These are phyloP conservation scores for Auricularia sp. DNA, from an alignment of 768 basidiomycete species.

Conservation along the genomic window DNA sequence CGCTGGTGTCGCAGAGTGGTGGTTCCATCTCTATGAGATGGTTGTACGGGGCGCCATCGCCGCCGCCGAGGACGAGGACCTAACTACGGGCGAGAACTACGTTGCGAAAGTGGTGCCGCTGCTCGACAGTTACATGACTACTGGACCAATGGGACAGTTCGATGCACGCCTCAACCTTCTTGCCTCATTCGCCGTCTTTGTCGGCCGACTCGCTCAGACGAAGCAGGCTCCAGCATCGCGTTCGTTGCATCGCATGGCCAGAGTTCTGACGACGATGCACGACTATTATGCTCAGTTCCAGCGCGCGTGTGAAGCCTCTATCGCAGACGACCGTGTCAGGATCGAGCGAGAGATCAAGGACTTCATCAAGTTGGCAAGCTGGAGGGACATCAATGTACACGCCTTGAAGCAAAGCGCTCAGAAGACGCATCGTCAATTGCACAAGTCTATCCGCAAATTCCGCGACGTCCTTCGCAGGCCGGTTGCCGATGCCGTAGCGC, in stretches of 20 bases:
- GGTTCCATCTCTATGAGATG: slow-evolving; percentile 84
- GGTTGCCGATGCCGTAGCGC: slow-evolving; percentile 7
- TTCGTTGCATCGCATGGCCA: slow-evolving; percentile 37
- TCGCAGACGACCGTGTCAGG: slow-evolving; percentile 42
- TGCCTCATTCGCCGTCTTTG: slow-evolving; percentile 50
- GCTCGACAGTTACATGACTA: slow-evolving; percentile 66
- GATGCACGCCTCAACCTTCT: slow-evolving; percentile 55
- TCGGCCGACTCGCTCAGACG: slow-evolving; percentile 24
- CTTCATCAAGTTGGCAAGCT: slow-evolving; percentile 91
- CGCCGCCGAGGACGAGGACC: slow-evolving; percentile 24
- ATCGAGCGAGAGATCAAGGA: slow-evolving; percentile 75
- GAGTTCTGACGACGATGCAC: slow-evolving; percentile 51
- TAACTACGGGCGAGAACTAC: slow-evolving; percentile 36
- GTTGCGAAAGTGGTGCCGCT: slow-evolving; percentile 61
- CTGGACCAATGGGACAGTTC: slow-evolving; percentile 80
- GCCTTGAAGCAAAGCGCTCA: slow-evolving; percentile 88
- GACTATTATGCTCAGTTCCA: slow-evolving; percentile 56
- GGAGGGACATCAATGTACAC: slow-evolving; percentile 95
- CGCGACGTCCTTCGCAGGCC: slow-evolving; percentile 40
- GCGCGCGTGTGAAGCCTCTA: slow-evolving; percentile 31
- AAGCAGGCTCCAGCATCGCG: slow-evolving; percentile 20
- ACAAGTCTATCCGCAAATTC: slow-evolving; percentile 85
- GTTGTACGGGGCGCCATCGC: slow-evolving; percentile 51
- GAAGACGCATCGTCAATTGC: slow-evolving; percentile 81
- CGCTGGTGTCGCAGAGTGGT: slow-evolving; percentile 57